These are phyloP conservation scores for Zymoseptoria ardabiliae DNA, from an alignment of 2,329 filamentous ascomycete species.

Conservation along the genomic window DNA sequence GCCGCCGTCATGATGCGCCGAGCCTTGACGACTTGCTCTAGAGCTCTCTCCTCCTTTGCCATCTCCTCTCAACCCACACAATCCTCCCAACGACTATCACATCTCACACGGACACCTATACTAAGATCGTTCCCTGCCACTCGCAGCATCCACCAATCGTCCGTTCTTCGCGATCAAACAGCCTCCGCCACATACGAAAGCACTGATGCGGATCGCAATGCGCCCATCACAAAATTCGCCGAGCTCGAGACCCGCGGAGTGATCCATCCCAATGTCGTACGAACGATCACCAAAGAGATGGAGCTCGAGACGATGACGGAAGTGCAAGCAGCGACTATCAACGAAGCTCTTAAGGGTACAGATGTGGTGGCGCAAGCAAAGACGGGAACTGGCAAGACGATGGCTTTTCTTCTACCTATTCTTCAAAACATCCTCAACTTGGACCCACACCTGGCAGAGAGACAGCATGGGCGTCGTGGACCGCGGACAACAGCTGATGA, in stretches of 20 bases:
- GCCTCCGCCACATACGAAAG: constrained; percentile 15
- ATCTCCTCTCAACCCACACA: constrained; percentile 8
- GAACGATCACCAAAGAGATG: constrained; percentile 64
- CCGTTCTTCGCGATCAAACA: constrained; percentile 32
- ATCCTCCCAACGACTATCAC: constrained; percentile 9
- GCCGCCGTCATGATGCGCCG: constrained; percentile 22
- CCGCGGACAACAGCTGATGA: constrained; percentile 44
- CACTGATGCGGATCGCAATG: constrained; percentile 9
- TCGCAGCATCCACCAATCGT: constrained; percentile 30
- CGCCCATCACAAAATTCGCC: constrained; percentile 35
- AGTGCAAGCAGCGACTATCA: constrained; percentile 79
- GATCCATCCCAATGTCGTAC: constrained; percentile 60
- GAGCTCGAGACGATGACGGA: constrained; percentile 81
- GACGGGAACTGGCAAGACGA: constrained; percentile 93
- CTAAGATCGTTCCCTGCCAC: constrained; percentile 30
- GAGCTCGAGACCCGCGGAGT: constrained; percentile 38
- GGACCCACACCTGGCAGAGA: constrained; percentile 53
- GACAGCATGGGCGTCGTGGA: constrained; percentile 40
- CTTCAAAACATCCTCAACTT: constrained; percentile 67
- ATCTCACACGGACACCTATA: constrained; percentile 29
- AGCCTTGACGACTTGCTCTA: constrained; percentile 26
- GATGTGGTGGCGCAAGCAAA: constrained; percentile 90
- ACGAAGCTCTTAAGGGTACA: constrained; percentile 66
- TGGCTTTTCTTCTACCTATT: constrained; percentile 83
- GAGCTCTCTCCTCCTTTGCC: constrained; percentile 17